Conservation (phyloP, 2,329 filamentous ascomycete genomes). For the Calonectria multiphialidica region DNA sequence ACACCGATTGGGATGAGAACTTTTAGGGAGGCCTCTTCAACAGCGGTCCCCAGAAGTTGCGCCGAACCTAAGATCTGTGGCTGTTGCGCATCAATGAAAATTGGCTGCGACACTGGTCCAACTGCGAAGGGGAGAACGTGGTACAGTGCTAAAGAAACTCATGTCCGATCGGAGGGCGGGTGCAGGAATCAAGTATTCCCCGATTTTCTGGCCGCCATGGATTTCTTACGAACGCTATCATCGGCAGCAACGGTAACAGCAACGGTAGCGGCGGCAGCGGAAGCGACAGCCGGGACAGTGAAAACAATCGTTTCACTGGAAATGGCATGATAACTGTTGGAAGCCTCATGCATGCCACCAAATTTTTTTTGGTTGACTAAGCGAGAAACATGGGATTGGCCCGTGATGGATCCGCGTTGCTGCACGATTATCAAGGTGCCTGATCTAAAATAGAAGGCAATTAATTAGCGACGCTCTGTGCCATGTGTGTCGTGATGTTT, state of each 20-base stretch:
- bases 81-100: constrained; percentile 77
- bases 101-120: constrained; percentile 76
- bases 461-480: constrained; percentile 12
- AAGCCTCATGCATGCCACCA: constrained; percentile 66
- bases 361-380: constrained; percentile 61
- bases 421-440: constrained; percentile 26
- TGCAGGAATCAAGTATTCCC: constrained; percentile 73
- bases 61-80: constrained; percentile 77
- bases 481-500: constrained; percentile 32
- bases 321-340: constrained; percentile 43
- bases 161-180: constrained; percentile 80
- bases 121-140: constrained; percentile 66
- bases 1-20: constrained; percentile 75
- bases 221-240: constrained; percentile 59
- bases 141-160: constrained; percentile 76
- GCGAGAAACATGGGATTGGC: constrained; percentile 67
- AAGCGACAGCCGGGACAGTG: background rate
- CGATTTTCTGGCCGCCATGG: constrained; percentile 80
- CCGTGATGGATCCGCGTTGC: constrained; percentile 40
- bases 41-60: constrained; percentile 55
- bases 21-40: constrained; percentile 73
- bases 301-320: background rate
- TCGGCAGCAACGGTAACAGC: constrained; percentile 37
- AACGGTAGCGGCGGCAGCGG: constrained; percentile 8
- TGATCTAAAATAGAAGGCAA: constrained; percentile 1